Base-by-base conservation (phyloP, 2,329 filamentous ascomycete species). In the Ophiocordyceps sinensis region DNA sequence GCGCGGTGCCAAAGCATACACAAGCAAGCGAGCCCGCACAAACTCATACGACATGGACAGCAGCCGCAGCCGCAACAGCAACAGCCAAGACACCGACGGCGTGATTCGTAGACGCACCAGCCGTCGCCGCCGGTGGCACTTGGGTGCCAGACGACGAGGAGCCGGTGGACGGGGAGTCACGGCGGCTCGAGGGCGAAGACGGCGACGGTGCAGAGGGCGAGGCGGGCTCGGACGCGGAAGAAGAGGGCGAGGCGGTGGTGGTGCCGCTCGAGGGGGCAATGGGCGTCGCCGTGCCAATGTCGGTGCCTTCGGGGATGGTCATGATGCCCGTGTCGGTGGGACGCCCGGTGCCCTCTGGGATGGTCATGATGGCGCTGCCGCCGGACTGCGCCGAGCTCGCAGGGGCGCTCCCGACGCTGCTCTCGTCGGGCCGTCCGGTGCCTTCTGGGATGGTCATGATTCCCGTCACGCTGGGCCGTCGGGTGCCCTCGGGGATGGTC, bases 251-350 rank as follows among this genome's bases (percentile, higher is more conserved):
- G 26, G 15, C 28, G 15, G 23, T 29, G 28, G 14, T 15, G 37
- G n/a, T 19, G 14, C 21, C 9, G 28, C 11, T 12, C 2, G 28
- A 30, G 5, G 17, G 12, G 5, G 28, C 6, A 9, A 23, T 12
- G 30, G 37, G 12, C 17, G 41, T 38, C 14, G 7, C 31, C 23
- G 86, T 86, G 63, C 82, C 86, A 15, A 94, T 73, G 19, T 79
- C 82, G 49, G 74, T 70, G n/a, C 46, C 46, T 23, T 47, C 44
- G 29, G 47, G 44, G 37, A 45, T 50, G 41, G 41, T 48, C 40
- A 38, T 28, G 40, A 46, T 40, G 37, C 34, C 34, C 23, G 39
- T 30, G 26, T 41, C 39, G 28, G n/a, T 32, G 14, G 17, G 32
- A 10, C 15, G 32, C 2, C 32, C 32, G 14, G 32, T 35, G 13